Percentiles rank a stretch among this genome's conserved stretches.
These are phyloP conservation scores for Yamadazyma diddensiae DNA, from an alignment of 1,139 yeast genomes.

Conservation along the genomic window DNA sequence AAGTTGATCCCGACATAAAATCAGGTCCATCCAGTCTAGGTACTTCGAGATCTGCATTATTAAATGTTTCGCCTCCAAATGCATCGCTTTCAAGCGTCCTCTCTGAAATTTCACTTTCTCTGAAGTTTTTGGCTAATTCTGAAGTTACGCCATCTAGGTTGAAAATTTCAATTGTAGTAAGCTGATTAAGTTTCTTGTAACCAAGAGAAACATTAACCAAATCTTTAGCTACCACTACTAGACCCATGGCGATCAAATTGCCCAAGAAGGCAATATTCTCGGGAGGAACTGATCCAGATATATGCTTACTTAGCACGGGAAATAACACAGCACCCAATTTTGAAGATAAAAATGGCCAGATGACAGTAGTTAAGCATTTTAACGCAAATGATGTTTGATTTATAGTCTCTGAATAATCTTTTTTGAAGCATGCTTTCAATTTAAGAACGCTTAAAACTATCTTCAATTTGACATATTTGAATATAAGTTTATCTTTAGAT, in stretches of 20 bases:
- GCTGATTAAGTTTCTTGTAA: constrained; percentile 24
- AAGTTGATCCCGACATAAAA: background rate
- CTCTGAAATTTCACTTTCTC: background rate
- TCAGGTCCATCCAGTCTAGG: constrained; percentile 1
- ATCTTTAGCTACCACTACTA: constrained; percentile 36
- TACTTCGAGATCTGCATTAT: too few species aligned
- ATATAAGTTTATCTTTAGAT: constrained; percentile 6
- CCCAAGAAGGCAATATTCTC: constrained; percentile 29
- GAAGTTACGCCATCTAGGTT: constrained; percentile 8
- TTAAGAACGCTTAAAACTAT: constrained; percentile 17
- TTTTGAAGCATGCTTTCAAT: constrained; percentile 30
- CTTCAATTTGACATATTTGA: constrained; percentile 14
- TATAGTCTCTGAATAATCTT: constrained; percentile 34
- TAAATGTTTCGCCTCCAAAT: too few species aligned
- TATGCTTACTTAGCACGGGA: constrained; percentile 11
- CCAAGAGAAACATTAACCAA: constrained; percentile 29
- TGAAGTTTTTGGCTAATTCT: background rate
- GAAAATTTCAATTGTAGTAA: constrained; percentile 19
- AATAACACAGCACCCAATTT: constrained; percentile 29
- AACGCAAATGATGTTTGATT: constrained; percentile 25
- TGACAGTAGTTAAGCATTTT: constrained; percentile 29
- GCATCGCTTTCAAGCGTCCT: too few species aligned
- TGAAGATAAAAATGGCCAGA: constrained; percentile 42
- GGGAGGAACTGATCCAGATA: constrained; percentile 13
- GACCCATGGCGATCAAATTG: constrained; percentile 33